A percentile compares a stretch with the other conserved stretches of the same genome.
Conservation (phyloP, 345 rosid species). For the Arabis hirsuta region DNA sequence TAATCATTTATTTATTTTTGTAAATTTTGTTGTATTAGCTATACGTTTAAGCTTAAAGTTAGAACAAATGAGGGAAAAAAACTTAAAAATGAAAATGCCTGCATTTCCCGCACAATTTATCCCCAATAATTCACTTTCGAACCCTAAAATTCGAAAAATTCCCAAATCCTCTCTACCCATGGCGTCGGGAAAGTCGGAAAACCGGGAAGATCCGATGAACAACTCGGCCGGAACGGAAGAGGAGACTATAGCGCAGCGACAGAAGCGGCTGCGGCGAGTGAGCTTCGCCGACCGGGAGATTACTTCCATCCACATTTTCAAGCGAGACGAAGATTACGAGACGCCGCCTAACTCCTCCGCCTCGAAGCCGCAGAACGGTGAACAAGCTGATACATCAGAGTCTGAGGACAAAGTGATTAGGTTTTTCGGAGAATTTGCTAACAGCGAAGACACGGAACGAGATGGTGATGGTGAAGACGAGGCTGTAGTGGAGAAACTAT, state of each 20-base stretch:
- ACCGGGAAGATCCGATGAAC: constrained; percentile 52
- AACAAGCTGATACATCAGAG: constrained; percentile 35
- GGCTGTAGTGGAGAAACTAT: constrained; percentile 47
- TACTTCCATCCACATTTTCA: constrained; percentile 86
- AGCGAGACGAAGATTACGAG: constrained; percentile 89
- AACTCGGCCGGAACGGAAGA: constrained; percentile 68
- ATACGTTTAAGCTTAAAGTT: too few species aligned
- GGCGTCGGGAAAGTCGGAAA: constrained; percentile 56
- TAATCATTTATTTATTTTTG: too few species aligned
- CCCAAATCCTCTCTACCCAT: constrained; percentile 39
- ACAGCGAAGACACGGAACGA: constrained; percentile 58
- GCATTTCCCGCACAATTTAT: constrained; percentile 40
- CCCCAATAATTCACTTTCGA: constrained; percentile 33
- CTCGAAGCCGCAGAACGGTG: constrained; percentile 37
- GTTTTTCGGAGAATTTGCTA: constrained; percentile 65
- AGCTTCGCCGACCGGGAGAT: constrained; percentile 97
- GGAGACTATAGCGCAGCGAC: constrained; percentile 63
- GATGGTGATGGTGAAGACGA: constrained; percentile 46
- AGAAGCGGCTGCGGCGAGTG: constrained; percentile 85
- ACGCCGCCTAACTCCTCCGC: constrained; percentile 58
- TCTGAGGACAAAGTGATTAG: constrained; percentile 46
- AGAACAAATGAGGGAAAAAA: background rate
- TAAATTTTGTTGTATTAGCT: too few species aligned
- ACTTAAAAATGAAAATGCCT: background rate
- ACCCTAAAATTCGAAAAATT: constrained; percentile 45